Evolutionary conservation across 1,284 basidiomycete species (phyloP).

Genomic region (Boletus calvinii): DNA sequence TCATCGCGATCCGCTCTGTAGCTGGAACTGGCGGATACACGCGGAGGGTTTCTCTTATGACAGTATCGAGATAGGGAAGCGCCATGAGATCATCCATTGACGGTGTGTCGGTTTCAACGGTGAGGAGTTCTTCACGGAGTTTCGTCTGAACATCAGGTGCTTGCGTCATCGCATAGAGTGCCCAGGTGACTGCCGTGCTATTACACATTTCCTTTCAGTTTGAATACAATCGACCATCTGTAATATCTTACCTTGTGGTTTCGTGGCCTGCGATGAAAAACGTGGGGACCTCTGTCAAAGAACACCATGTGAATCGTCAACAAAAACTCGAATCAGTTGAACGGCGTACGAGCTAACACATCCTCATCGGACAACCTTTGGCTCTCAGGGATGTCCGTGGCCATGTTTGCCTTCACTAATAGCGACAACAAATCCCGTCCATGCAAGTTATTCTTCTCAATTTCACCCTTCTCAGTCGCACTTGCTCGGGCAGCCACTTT

Average conservation of each 20-base stretch:
- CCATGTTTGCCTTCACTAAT: slow-evolving; percentile 9
- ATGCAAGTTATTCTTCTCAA: slow-evolving; percentile 32
- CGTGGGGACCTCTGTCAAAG: slow-evolving; percentile 36
- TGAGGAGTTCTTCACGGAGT: slow-evolving; percentile 66
- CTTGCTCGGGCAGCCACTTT: slow-evolving; percentile 37
- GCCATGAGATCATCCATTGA: slow-evolving; percentile 61
- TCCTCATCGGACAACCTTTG: slow-evolving; percentile 72
- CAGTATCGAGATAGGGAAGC: slow-evolving; percentile 63
- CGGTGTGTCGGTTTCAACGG: slow-evolving; percentile 47
- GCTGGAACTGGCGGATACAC: slow-evolving; percentile 59
- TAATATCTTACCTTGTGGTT: slow-evolving; percentile 55
- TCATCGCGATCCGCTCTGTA: slow-evolving; percentile 51
- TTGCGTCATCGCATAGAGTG: slow-evolving; percentile 60
- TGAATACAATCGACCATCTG: too few species aligned
- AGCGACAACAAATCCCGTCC: slow-evolving; percentile 47
- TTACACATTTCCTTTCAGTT: background rate
- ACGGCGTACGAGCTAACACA: slow-evolving; percentile 64
- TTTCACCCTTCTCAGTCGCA: slow-evolving; percentile 11
- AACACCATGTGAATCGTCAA: too few species aligned
- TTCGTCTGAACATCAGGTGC: slow-evolving; percentile 58
- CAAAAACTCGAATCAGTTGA: too few species aligned
- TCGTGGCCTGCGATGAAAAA: slow-evolving; percentile 69
- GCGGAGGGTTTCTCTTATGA: slow-evolving; percentile 31
- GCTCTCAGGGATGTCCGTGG: slow-evolving; percentile 52
- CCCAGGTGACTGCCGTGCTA: slow-evolving; percentile 57